These are phyloP conservation scores for Abrus pulchellus DNA, from an alignment of 306 rosid genomes.

Conservation along the genomic window DNA sequence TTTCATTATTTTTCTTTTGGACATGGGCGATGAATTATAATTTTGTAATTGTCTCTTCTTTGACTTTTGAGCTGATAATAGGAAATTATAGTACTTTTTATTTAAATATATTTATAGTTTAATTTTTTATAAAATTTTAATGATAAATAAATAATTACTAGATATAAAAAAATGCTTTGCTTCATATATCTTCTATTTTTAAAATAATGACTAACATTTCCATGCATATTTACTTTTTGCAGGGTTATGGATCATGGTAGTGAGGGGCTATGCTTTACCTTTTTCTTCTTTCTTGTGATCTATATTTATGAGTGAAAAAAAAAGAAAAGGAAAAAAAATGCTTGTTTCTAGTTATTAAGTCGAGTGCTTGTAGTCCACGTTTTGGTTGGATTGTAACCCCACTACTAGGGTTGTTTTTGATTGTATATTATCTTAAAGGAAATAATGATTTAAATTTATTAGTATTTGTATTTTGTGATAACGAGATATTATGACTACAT, in stretches of 20 bases:
- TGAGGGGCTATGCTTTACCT: conserved; percentile 24
- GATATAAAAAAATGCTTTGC: too few species aligned
- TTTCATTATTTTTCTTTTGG: not conserved
- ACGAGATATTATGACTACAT: not conserved
- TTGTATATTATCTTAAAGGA: not conserved
- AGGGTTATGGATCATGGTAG: conserved; percentile 45
- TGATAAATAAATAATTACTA: too few species aligned
- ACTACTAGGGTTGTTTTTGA: conserved; percentile 31
- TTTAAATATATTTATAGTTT: too few species aligned
- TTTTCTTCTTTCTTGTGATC: not conserved
- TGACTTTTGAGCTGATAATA: not conserved
- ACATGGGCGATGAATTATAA: not conserved
- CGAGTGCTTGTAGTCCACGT: conserved; percentile 3
- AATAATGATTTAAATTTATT: conserved; percentile 15
- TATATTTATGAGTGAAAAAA: conserved; percentile 17
- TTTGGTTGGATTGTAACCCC: conserved; percentile 31
- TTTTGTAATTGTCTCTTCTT: not conserved
- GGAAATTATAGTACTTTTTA: too few species aligned
- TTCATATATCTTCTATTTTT: not conserved
- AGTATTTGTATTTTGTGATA: not conserved
- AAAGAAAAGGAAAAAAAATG: conserved; percentile 9
- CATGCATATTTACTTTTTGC: not conserved
- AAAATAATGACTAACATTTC: not conserved
- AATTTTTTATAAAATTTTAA: too few species aligned
- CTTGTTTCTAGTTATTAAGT: not conserved